These are phyloP conservation scores for Ottelia alismoides DNA, from an alignment of 106 monocot genomes.

Conservation along the genomic window DNA sequence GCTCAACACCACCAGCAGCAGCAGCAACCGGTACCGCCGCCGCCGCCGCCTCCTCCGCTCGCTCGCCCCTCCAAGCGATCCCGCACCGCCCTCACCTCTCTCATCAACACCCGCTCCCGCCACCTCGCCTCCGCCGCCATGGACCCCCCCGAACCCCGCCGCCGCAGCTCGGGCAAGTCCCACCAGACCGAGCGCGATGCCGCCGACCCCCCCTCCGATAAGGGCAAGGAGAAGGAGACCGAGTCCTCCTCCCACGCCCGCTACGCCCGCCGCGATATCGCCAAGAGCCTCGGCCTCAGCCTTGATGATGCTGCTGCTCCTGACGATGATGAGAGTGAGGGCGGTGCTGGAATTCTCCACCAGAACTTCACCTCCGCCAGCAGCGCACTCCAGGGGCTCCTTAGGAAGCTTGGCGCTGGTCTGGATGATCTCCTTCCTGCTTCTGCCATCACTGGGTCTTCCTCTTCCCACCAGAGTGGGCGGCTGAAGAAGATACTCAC, in stretches of 20 bases:
- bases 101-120: conserved; percentile 11
- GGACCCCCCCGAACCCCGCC: conserved; percentile 20
- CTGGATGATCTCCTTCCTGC: conserved; percentile 88
- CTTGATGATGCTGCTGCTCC: conserved; percentile 33
- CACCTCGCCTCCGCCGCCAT: conserved; percentile 6
- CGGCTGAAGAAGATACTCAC: conserved; percentile 82
- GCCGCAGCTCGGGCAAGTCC: conserved; percentile 14
- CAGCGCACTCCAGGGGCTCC: conserved; percentile 81
- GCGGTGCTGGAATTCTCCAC: conserved; percentile 37
- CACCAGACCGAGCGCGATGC: conserved; percentile 14
- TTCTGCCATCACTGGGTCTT: conserved; percentile 31
- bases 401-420: conserved; percentile 88
- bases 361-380: conserved; percentile 68
- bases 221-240: conserved; percentile 77
- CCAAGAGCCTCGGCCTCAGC: conserved; percentile 41
- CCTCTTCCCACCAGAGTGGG: conserved; percentile 40
- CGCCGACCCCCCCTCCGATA: conserved; percentile 21
- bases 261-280: conserved; percentile 39
- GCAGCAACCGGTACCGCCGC: too few relatives aligned
- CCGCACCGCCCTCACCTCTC: too few relatives aligned
- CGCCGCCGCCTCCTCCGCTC: too few relatives aligned
- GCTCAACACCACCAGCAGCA: too few relatives aligned
- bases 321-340: conserved; percentile 43
- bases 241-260: conserved; percentile 29
- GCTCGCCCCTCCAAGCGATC: too few relatives aligned